Evolutionary conservation across 805 yeast genomes (phyloP), one percentile per base, ranked within the genome.

Genomic region (Cephaloascus albidus): DNA sequence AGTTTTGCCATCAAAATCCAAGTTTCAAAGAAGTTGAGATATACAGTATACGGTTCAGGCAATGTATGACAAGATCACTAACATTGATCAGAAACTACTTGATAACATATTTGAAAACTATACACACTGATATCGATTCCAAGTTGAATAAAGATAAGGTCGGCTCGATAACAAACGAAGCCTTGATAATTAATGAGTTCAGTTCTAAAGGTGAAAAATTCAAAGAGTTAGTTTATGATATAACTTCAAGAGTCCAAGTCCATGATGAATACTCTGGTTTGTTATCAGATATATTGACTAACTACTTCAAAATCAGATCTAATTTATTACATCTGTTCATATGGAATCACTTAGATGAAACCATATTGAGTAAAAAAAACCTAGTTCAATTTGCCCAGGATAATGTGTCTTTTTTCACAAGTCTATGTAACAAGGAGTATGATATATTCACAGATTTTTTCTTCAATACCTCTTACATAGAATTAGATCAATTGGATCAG

Each of bases 41-140:
- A 2, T 87, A 85, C 54, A 72, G 70, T 36, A 75, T 78, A 45
- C 72, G 89, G 42, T 86, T 85, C 60, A 76, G 84, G 44, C 94
- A 85, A 49, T 85, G 96, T 51, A 68, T 87, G 71, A 78, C 89
- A 1, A 71, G 96, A 42, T 81, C 94, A 1, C 67, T 87, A 36
- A 78, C 93, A 0, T 63, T 90, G 43, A 74, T 87, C 14, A 72
- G 81, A 45, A 85, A 81, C 50, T 86, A 80, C 52, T 58, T 85
- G 40, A 66, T 65, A 8, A 56, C 56, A n/a, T 68, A 66, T 27
- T 53, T 75, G 33, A 64, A 59, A 39, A 55, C 47, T 15, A 41
- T 66, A 20, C 61, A 60, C 34, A 45, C 51, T 15, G 47, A 43
- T 8, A 33, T 44, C 30, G 18, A 31, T n/a, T 31, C 18, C 40